Evolutionary conservation across 495 filamentous ascomycete species (phyloP), one percentile per base, ranked within the genome.

Genomic region (Stereocaulon alpinum): DNA sequence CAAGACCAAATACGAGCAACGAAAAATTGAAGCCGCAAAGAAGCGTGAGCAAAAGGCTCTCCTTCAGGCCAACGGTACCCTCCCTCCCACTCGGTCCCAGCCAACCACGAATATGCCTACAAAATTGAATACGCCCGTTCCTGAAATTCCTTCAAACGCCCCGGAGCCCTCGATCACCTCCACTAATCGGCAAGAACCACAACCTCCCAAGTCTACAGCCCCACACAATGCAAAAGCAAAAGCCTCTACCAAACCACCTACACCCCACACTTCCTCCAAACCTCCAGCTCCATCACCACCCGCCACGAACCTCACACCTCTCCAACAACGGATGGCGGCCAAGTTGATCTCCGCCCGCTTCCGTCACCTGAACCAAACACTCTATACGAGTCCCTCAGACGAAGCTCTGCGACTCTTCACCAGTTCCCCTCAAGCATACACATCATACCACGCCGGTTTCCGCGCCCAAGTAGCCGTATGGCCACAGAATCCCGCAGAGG

Each of bases 291-390:
- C 66, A 24, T 63, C 67, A 59, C 72, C 67, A 32, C 76, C 66
- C 37, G 73, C 67, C 45, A 68, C 62, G 49, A 69, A 82, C 54
- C 80, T 98, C 59, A 98, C 93, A 0, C 91, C 93, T 34, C 80
- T 98, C 53, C 93, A 98, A 76, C 83, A 86, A 59, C 83, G 85
- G 4, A 98, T 98, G 93, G 86, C 86, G 58, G 82, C 88, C 61
- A 97, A 97, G 73, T 83, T 98, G 56, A 79, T 91, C 58, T 90
- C 88, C 6, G 90, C 93, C 15, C 92, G 93, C 60, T 98, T 98
- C 81, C 90, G 93, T 64, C 89, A 96, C 70, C 82, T 98, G 61
- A 98, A 98, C 74, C 85, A 98, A 73, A 90, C 87, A 4, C 86
- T 97, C 27, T 96, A 97, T 72, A 96, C 91, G 12, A 89, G 86